These are phyloP conservation scores for Neopestalotiopsis clavispora DNA, from an alignment of 2,329 filamentous ascomycete genomes.

Conservation along the genomic window DNA sequence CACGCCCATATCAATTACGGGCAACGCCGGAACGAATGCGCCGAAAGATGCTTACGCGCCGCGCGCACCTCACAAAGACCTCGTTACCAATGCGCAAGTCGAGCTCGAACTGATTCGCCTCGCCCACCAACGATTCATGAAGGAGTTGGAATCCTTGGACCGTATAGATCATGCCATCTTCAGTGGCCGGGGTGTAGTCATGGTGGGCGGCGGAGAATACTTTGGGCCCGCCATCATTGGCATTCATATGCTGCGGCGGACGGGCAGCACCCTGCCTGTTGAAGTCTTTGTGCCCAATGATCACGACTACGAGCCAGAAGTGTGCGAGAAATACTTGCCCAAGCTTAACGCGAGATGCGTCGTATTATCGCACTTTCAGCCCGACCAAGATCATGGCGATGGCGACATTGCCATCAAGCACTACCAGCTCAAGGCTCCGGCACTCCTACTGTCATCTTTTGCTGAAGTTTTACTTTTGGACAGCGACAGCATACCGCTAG, in stretches of 20 bases:
- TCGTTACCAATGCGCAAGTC: slow-evolving; percentile 6
- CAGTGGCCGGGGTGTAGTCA: slow-evolving; percentile 19
- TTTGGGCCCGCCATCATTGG: slow-evolving; percentile 43
- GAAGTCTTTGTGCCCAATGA: slow-evolving; percentile 44
- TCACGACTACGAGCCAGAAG: slow-evolving; percentile 40
- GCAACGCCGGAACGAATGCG: slow-evolving; percentile 1
- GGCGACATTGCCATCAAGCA: slow-evolving; percentile 35
- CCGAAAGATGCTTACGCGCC: not conserved
- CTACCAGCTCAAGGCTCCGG: slow-evolving; percentile 53
- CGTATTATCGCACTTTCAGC: slow-evolving; percentile 46
- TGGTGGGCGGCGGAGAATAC: slow-evolving; percentile 29
- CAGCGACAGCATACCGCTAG: slow-evolving; percentile 22
- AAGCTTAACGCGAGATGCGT: slow-evolving; percentile 43
- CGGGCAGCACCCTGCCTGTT: slow-evolving; percentile 42
- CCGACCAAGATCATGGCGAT: slow-evolving; percentile 33
- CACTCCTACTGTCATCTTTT: slow-evolving; percentile 54
- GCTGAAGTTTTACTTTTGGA: slow-evolving; percentile 27
- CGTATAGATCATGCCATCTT: slow-evolving; percentile 6
- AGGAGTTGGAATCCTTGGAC: not conserved
- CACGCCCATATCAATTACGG: not conserved
- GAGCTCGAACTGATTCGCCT: slow-evolving; percentile 6
- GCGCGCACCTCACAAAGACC: slow-evolving; percentile 11
- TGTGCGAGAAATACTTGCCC: slow-evolving; percentile 42
- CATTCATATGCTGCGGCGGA: slow-evolving; percentile 44
- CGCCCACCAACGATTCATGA: slow-evolving; percentile 6